Evolutionary conservation across 441 rosid species (phyloP), one percentile per base, ranked within the genome.

Genomic region (Cnidoscolus chayamansa): DNA sequence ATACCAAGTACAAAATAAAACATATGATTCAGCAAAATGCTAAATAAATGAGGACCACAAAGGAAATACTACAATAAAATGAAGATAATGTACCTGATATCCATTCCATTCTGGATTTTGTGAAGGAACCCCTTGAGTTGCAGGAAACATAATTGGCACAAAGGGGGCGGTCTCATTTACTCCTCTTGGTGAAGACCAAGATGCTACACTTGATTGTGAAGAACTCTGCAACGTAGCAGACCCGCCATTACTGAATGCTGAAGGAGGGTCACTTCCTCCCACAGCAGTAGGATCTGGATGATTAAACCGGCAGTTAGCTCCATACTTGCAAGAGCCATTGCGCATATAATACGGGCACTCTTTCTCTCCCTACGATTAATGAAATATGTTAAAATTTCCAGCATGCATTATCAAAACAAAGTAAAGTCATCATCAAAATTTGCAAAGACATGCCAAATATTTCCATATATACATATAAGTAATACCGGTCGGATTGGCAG

Each of bases 301-400:
- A 81, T 87, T 87, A 73, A 89, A 96, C 76, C 81, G 86, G 86
- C 99, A 96, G 78, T 77, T 89, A 59, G 88, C 74, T 71, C 91
- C 97, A 79, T 71, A 96, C 77, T 91, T 96, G 87, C 99, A 96
- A 74, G 98, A 90, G 73, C 93, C 98, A 72, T 83, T 90, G 55
- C 96, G 97, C 97, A 96, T 93, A 82, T 91, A 95, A 81, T 78
- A 95, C 2, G 84, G 90, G 74, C 99, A 95, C 76, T 95, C 98
- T 76, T 72, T 84, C 82, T 85, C 96, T 74, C 91, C 96, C 97
- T 93, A 82, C 20, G 74, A 68, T 67, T 32, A 74, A 72, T 72
- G 57, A 64, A 58, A 16, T 16, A 43, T 0, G 58, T 72, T 37
- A 66, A 74, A 68, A 55, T 77, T 54, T 68, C 49, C 65, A 61